Conservation (phyloP, 2,329 filamentous ascomycete genomes). For the Colletotrichum plurivorum region DNA sequence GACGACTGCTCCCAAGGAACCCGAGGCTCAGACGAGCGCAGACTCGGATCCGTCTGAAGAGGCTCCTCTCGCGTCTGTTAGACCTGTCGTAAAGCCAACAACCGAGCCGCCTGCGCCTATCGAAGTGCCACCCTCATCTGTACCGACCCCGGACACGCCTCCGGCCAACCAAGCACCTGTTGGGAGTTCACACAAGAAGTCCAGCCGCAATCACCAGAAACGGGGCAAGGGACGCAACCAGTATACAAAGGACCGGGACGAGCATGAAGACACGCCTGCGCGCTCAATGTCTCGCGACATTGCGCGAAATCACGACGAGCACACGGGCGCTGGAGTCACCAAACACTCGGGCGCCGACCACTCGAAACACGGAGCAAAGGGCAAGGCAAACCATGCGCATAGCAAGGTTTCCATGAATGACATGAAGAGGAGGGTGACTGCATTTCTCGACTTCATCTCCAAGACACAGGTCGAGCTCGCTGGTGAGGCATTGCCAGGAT, state of each 20-base stretch:
- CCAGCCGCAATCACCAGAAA: constrained; percentile 74
- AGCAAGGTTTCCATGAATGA: constrained; percentile 88
- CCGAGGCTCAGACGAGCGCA: constrained; percentile 57
- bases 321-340: constrained; percentile 49
- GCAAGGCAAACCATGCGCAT: constrained; percentile 65
- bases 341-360: constrained; percentile 56
- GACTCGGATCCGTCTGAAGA: constrained; percentile 83
- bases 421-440: constrained; percentile 86
- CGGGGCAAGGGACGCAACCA: constrained; percentile 83
- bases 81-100: constrained; percentile 45
- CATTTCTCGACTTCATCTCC: constrained; percentile 90
- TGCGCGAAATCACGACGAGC: constrained; percentile 58
- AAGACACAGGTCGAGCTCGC: constrained; percentile 91
- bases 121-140: constrained; percentile 53
- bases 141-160: constrained; percentile 60
- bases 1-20: constrained; percentile 45
- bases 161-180: constrained; percentile 56
- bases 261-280: constrained; percentile 70
- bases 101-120: constrained; percentile 50
- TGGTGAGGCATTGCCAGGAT: constrained; percentile 65
- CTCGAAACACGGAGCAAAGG: constrained; percentile 68
- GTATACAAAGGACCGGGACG: constrained; percentile 83
- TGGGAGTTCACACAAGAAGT: constrained; percentile 70
- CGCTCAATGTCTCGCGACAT: constrained; percentile 69
- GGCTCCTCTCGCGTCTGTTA: constrained; percentile 63